A percentile compares a stretch with the other conserved stretches of the same genome.
phyloP scores from a whole-genome alignment of 169 alveolate genomes.

The Prorocentrum cordatum region DNA sequence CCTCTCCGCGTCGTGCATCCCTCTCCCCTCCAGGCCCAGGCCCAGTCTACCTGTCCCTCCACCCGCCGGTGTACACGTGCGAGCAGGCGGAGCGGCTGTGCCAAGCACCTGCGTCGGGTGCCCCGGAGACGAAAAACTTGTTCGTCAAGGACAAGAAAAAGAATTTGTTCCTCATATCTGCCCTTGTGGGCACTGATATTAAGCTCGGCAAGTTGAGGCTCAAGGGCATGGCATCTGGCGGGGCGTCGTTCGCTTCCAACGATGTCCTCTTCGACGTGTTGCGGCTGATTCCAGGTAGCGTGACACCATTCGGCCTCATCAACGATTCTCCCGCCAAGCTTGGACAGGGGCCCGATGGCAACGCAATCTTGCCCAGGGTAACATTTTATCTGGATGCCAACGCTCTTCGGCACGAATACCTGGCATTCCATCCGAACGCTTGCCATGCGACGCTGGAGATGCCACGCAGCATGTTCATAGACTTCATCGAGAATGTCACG shows the following conservation, averaged over 20 bases:
- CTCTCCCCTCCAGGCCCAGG: too few relatives aligned
- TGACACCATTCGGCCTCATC: neutral
- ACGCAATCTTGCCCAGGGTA: neutral
- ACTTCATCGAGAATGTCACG: neutral
- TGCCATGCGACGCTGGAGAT: neutral
- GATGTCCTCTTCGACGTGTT: neutral
- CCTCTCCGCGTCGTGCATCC: too few relatives aligned
- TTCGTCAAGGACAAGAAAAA: neutral
- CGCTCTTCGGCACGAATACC: too few relatives aligned
- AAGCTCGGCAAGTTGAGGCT: neutral
- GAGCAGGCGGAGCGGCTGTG: conserved; percentile 8
- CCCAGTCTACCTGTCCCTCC: too few relatives aligned
- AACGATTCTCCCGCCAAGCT: neutral
- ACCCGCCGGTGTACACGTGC: conserved; percentile 2
- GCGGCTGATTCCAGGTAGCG: neutral
- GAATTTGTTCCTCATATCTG: neutral
- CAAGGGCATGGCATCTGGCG: neutral
- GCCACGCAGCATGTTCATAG: neutral
- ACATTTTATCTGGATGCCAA: neutral
- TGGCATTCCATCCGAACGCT: neutral
- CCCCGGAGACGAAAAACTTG: neutral
- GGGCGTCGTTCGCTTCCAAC: neutral
- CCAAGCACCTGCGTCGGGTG: neutral
- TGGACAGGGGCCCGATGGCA: neutral
- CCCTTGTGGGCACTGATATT: neutral